Evolutionary conservation across 1,284 basidiomycete genomes (phyloP), one percentile per base, ranked within the genome.

Genomic region (Mixia osmundae): DNA sequence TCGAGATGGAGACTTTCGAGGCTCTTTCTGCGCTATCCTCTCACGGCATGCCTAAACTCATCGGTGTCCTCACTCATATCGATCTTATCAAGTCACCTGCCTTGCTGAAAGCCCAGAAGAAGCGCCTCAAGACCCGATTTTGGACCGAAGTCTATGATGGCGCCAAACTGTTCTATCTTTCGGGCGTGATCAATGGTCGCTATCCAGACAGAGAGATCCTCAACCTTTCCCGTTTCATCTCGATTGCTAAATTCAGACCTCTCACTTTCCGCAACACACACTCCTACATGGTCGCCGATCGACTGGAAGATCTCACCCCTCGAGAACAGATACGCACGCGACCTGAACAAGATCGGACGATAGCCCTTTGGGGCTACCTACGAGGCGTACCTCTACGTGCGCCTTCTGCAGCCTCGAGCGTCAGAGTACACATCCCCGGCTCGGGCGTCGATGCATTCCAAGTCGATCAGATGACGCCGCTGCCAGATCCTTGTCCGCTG

Each of bases 1-100:
- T 97, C 49, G 89, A 99, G 60, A 97, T 97, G 91, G 91, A 97
- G 73, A 89, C 83, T 0, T 97, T 99, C 53, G 89, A 99, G 58
- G 95, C 95, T 45, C 71, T 99, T 42, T 97, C 95, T 49, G 73
- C 95, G 44, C 71, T 99, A 20, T 87, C 94, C 60, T 69, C 82
- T 0, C 91, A 99, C 52, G 91, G 91, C 25, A 89, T 97, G 56
- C 91, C 91, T 3, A 97, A 97, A 64, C 79, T 97, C 50, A 85
- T 99, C 44, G 89, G 89, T 41, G 62, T 99, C 37, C 72, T 99
- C 29, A 79, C 85, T 16, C 91, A 99, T 56, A 69, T 97, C 30
- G 91, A 97, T 58, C 72, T 99, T 43, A 80, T 99, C 52, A 94
- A 94, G 64, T 91, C 87, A 54, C 68, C 76, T 5, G 67, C 76